A percentile compares a stretch with the other conserved stretches of the same genome.
These are phyloP conservation scores for Cyclotella baltica DNA, from an alignment of 108 stramenopile genomes.

Conservation along the genomic window DNA sequence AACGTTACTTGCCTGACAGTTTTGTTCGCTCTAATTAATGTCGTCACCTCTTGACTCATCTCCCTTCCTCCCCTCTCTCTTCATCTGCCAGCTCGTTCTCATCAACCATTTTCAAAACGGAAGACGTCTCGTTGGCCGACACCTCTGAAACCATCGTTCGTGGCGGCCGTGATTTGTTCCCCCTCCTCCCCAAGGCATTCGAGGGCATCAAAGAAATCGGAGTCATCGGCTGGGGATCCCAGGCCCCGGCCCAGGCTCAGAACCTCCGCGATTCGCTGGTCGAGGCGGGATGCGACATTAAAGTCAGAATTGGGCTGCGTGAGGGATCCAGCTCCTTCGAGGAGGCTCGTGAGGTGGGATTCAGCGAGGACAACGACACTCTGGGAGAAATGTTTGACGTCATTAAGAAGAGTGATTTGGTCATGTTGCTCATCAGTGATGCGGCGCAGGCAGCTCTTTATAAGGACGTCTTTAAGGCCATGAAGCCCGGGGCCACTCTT, in stretches of 20 bases:
- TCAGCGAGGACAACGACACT: constrained; percentile 91
- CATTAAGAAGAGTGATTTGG: constrained; percentile 93
- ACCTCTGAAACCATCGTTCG: constrained; percentile 96
- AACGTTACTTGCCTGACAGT: background rate
- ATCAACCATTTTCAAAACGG: constrained; percentile 90
- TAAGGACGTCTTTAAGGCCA: constrained; percentile 96
- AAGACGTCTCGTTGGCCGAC: constrained; percentile 87
- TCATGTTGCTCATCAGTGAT: constrained; percentile 96
- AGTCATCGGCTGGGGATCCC: constrained; percentile 98
- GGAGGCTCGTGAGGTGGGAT: constrained; percentile 91
- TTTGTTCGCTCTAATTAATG: too few relatives aligned
- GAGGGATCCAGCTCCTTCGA: constrained; percentile 92
- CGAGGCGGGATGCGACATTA: constrained; percentile 84
- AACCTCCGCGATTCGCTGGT: constrained; percentile 93
- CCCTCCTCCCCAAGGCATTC: constrained; percentile 93
- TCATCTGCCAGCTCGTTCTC: constrained; percentile 58
- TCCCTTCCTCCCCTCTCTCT: background rate
- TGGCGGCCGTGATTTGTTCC: constrained; percentile 97
- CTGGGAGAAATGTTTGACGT: constrained; percentile 98
- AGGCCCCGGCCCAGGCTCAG: constrained; percentile 98
- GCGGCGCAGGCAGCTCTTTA: constrained; percentile 94
- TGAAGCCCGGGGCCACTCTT: constrained; percentile 97
- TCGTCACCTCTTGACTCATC: background rate
- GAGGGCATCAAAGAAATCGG: constrained; percentile 96
- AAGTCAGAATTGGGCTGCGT: constrained; percentile 94